Evolutionary conservation across 768 basidiomycete genomes (phyloP).

Genomic region (Tylopilus felleus): DNA sequence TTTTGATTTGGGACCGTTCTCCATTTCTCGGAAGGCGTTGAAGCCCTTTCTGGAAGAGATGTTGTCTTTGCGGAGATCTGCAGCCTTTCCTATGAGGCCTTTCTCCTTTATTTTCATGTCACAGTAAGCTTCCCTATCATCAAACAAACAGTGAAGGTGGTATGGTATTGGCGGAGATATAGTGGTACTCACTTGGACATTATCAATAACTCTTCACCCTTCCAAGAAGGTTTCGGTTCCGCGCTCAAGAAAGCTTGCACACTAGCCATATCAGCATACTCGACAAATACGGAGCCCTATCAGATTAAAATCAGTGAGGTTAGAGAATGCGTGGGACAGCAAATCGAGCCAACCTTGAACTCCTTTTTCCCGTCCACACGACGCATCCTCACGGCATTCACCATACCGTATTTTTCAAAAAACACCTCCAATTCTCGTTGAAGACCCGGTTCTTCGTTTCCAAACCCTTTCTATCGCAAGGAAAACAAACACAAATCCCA

Average conservation of each 20-base stretch:
- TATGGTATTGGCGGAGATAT: not conserved
- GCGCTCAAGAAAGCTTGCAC: constrained; percentile 75
- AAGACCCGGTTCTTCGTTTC: constrained; percentile 56
- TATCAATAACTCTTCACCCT: constrained; percentile 69
- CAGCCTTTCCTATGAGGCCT: constrained; percentile 74
- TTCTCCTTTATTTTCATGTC: constrained; percentile 97
- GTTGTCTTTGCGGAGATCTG: constrained; percentile 53
- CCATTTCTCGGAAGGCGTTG: constrained; percentile 77
- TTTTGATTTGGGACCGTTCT: constrained; percentile 34
- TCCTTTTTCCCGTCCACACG: constrained; percentile 72
- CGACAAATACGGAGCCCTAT: constrained; percentile 90
- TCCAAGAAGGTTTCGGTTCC: constrained; percentile 78
- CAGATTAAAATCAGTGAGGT: not conserved
- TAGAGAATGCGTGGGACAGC: not conserved
- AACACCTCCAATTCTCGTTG: constrained; percentile 77
- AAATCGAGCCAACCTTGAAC: constrained; percentile 67
- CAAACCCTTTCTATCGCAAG: constrained; percentile 80
- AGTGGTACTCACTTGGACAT: constrained; percentile 75
- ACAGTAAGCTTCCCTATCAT: constrained; percentile 75
- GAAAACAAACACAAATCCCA: not conserved
- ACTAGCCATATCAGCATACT: constrained; percentile 70
- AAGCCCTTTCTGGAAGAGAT: constrained; percentile 58
- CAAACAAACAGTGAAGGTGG: not conserved
- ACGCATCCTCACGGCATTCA: constrained; percentile 85
- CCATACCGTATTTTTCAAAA: constrained; percentile 72